phyloP scores from a whole-genome alignment of 2,329 filamentous ascomycete genomes.

The Aspergillus sp. region DNA sequence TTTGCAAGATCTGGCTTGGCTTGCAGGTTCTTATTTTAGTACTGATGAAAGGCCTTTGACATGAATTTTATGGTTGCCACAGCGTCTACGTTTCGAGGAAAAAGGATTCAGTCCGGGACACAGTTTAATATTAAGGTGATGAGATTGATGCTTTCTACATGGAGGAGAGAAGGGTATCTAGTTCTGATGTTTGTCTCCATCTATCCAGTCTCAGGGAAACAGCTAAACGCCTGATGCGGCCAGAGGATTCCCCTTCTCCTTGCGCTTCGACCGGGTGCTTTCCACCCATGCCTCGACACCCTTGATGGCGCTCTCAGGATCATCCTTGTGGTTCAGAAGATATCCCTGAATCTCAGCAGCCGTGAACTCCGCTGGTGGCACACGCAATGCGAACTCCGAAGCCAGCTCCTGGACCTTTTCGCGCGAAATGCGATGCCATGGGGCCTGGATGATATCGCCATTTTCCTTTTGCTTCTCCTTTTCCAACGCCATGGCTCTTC shows the following conservation, averaged over 20 bases:
- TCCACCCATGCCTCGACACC: slow-evolving; percentile 32
- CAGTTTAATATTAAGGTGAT: not conserved
- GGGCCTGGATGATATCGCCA: not conserved
- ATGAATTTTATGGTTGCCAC: not conserved
- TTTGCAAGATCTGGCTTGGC: too few species aligned
- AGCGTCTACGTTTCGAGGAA: not conserved
- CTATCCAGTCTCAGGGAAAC: not conserved
- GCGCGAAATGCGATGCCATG: slow-evolving; percentile 12
- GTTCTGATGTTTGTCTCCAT: not conserved
- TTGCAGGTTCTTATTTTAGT: too few species aligned
- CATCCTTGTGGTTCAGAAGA: slow-evolving; percentile 36
- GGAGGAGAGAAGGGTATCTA: slow-evolving; percentile 5
- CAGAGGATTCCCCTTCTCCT: not conserved
- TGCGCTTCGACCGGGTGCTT: slow-evolving; percentile 25
- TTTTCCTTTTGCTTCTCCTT: not conserved
- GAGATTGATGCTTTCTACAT: not conserved
- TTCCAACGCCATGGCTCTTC: not conserved
- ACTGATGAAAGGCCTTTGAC: too few species aligned
- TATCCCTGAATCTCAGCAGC: slow-evolving; percentile 45
- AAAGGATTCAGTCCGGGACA: not conserved
- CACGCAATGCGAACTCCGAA: slow-evolving; percentile 28
- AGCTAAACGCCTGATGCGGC: not conserved
- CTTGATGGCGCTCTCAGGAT: slow-evolving; percentile 32
- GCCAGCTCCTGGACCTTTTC: slow-evolving; percentile 26
- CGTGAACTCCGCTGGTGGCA: slow-evolving; percentile 37